These are phyloP conservation scores for Spathaspora boniae DNA, from an alignment of 805 yeast species.

Conservation along the genomic window DNA sequence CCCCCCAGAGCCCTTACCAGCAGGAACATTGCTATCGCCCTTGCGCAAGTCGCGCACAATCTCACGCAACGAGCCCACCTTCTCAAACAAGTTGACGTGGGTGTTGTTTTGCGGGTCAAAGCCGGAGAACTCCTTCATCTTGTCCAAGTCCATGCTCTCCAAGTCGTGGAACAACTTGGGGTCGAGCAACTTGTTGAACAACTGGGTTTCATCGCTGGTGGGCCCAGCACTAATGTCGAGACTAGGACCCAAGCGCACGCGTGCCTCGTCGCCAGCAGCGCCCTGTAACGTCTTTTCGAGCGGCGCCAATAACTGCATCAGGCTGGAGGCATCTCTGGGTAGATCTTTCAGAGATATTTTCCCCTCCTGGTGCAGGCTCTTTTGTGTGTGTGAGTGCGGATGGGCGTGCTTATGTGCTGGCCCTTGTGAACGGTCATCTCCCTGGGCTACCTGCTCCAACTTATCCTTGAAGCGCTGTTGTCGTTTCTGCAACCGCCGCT, in stretches of 20 bases:
- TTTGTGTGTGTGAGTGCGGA: not conserved
- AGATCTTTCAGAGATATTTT: no score
- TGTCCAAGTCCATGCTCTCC: constrained; percentile 23
- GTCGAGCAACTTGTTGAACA: constrained; percentile 22
- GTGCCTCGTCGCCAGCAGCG: no score
- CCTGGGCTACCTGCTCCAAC: constrained; percentile 9
- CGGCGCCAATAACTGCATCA: no score
- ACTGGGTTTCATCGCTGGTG: constrained; percentile 20
- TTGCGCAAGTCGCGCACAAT: constrained; percentile 23
- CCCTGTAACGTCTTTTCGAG: no score
- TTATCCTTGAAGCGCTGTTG: constrained; percentile 16
- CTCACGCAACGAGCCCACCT: constrained; percentile 23
- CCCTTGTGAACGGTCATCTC: constrained; percentile 6
- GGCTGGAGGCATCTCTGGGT: no score
- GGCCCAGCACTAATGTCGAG: no score
- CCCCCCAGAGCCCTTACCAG: no score
- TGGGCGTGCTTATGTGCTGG: not conserved
- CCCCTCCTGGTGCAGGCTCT: no score
- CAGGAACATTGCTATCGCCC: constrained; percentile 19
- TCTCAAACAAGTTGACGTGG: constrained; percentile 21
- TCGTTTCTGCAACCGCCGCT: constrained; percentile 26
- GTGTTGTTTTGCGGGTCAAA: constrained; percentile 7
- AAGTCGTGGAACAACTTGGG: constrained; percentile 26
- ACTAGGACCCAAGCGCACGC: no score
- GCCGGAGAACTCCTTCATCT: constrained; percentile 16